Evolutionary conservation across 1,284 basidiomycete genomes (phyloP).

Genomic region (Somion occarium): DNA sequence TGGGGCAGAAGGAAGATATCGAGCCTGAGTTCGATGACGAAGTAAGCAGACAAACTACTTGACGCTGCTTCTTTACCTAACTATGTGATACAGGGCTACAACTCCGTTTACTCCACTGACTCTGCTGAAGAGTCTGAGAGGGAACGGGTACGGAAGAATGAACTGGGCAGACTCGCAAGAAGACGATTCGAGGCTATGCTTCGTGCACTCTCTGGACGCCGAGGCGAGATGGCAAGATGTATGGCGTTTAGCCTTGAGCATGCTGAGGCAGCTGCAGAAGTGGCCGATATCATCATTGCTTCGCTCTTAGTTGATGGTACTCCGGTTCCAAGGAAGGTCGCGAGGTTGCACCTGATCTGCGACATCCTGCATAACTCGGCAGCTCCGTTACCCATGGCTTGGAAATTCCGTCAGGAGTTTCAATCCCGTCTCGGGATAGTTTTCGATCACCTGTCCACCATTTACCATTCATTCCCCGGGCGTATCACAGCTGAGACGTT

Average conservation of each 20-base stretch:
- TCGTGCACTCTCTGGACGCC: constrained; percentile 77
- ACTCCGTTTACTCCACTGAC: constrained; percentile 91
- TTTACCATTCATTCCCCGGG: constrained; percentile 89
- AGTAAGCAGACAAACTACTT: constrained; percentile 35
- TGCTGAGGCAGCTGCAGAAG: constrained; percentile 90
- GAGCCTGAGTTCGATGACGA: constrained; percentile 84
- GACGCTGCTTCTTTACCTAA: background rate
- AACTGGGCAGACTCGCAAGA: constrained; percentile 73
- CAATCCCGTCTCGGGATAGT: constrained; percentile 83
- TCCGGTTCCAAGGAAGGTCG: constrained; percentile 92
- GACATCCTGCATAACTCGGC: constrained; percentile 98
- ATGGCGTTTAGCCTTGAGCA: constrained; percentile 97
- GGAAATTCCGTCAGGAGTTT: constrained; percentile 92
- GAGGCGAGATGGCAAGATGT: constrained; percentile 88
- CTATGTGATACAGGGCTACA: constrained; percentile 62
- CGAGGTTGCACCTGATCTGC: constrained; percentile 91
- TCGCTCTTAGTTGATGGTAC: constrained; percentile 84
- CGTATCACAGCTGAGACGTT: constrained; percentile 92
- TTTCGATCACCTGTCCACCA: constrained; percentile 90
- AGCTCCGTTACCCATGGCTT: constrained; percentile 81
- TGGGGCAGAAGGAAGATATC: constrained; percentile 58
- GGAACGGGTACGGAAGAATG: constrained; percentile 69
- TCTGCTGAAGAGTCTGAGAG: constrained; percentile 92
- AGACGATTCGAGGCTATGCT: constrained; percentile 89
- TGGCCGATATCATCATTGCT: constrained; percentile 80